phyloP scores from a whole-genome alignment of 805 yeast genomes.

The Saccharomycopsis sp. region DNA sequence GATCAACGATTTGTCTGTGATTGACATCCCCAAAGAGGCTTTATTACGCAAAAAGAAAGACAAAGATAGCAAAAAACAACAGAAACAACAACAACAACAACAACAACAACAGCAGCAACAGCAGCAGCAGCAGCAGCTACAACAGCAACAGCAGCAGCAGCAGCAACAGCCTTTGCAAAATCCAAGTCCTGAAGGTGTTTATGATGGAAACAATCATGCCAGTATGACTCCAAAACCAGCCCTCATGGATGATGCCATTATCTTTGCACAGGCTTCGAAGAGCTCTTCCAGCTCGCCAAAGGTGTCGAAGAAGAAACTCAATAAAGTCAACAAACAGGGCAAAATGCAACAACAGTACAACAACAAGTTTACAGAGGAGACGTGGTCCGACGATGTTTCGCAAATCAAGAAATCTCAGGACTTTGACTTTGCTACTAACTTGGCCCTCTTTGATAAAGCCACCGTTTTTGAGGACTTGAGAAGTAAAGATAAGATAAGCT shows the following conservation, averaged over 20 bases:
- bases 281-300: slow-evolving; percentile 15
- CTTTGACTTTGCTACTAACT: slow-evolving; percentile 77
- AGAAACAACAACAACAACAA: slow-evolving; percentile 12
- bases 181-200: too few species aligned
- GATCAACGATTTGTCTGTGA: slow-evolving; percentile 47
- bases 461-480: slow-evolving; percentile 72
- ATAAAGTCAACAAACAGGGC: slow-evolving; percentile 9
- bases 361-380: slow-evolving; percentile 25
- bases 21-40: slow-evolving; percentile 37
- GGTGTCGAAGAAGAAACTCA: slow-evolving; percentile 14
- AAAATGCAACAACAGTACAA: too few species aligned
- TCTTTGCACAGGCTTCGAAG: slow-evolving; percentile 23
- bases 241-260: slow-evolving; percentile 27
- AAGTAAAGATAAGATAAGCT: slow-evolving; percentile 50
- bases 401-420: slow-evolving; percentile 46
- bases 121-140: not conserved
- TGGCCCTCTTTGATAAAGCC: slow-evolving; percentile 73
- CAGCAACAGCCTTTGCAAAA: not conserved
- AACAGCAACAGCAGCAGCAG: not conserved
- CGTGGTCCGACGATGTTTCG: slow-evolving; percentile 44
- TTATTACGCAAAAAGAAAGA: slow-evolving; percentile 22
- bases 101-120: slow-evolving; percentile 11
- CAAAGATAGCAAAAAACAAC: slow-evolving; percentile 21
- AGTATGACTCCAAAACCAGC: slow-evolving; percentile 1
- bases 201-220: too few species aligned